Base-by-base conservation (phyloP, 2,329 filamentous ascomycete genomes). In the Phialemonium atrogriseum region DNA sequence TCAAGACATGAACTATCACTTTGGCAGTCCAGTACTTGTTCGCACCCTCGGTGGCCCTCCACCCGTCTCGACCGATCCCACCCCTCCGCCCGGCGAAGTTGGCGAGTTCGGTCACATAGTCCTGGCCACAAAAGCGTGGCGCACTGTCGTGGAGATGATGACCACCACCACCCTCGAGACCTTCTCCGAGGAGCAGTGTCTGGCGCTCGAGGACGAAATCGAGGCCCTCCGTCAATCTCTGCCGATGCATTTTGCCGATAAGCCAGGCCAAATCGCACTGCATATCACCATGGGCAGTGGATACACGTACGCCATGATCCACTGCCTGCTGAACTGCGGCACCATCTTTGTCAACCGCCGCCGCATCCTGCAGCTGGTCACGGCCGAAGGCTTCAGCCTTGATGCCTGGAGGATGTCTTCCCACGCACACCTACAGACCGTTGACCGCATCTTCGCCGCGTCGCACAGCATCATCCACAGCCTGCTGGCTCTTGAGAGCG, bases 211-310 rank as follows among this genome's bases (percentile, higher is more conserved):
- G 41, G 58, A 53, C 15, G 69, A 71, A 34, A 74, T 77, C 36
- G 70, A 76, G 20, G 54, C 57, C 7, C 66, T 77, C 9, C 67
- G 72, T 19, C 59, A 58, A 38, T 66, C 66, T 2, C 52, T 77
- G 26, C 72, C 73, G 2, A 66, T 71, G 58, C 72, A 76, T 50
- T 75, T 73, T 35, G 60, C 71, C 39, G 73, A 77, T 46, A 76
- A 77, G 53, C 67, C 70, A 0, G 69, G 68, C 23, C 72, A 77
- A 52, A 72, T 77, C 47, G 71, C 67, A 45, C 57, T 76, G 5
- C 73, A 77, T 50, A 74, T 77, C 47, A 76, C 73, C 13, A 77
- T 77, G 73, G 73, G 73, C 21, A 75, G 71, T 26, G 73, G 73
- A 34, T 73, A 70, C 44, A 76, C 70, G 0, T 77, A 73, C 47